phyloP scores from a whole-genome alignment of 1,284 basidiomycete genomes.

The Stereum hirsutum region DNA sequence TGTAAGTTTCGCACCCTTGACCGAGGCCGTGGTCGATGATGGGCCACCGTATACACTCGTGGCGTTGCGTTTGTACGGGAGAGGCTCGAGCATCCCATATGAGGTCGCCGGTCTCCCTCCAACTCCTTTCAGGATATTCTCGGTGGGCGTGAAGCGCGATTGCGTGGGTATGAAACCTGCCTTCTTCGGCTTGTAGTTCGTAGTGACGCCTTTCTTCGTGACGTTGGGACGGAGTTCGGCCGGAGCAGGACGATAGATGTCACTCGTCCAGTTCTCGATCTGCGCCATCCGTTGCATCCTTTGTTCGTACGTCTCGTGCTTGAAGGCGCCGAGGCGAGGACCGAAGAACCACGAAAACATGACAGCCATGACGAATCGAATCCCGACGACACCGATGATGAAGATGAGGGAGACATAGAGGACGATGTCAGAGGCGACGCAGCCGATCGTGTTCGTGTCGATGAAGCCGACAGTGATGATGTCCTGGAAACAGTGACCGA shows the following conservation, averaged over 20 bases:
- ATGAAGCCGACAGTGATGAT: constrained; percentile 86
- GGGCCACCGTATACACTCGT: constrained; percentile 42
- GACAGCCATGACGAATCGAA: constrained; percentile 96
- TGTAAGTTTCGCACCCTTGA: constrained; percentile 40
- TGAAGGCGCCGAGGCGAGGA: constrained; percentile 90
- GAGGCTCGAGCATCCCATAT: constrained; percentile 65
- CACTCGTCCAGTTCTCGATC: constrained; percentile 95
- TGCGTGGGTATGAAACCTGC: constrained; percentile 71
- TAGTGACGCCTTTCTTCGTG: constrained; percentile 47
- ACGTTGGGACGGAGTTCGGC: constrained; percentile 89
- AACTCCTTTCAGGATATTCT: constrained; percentile 54
- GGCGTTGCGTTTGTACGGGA: constrained; percentile 45
- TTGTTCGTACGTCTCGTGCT: constrained; percentile 88
- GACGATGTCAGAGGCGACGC: constrained; percentile 91
- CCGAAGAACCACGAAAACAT: constrained; percentile 97
- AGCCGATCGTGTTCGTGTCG: constrained; percentile 91
- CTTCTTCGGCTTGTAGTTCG: constrained; percentile 46
- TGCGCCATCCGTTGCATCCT: constrained; percentile 87
- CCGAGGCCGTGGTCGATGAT: constrained; percentile 19
- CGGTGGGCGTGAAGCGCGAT: constrained; percentile 82
- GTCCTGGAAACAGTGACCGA: constrained; percentile 84
- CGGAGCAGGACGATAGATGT: constrained; percentile 94
- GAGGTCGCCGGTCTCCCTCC: constrained; percentile 63
- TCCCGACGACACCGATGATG: constrained; percentile 94
- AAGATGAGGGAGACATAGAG: constrained; percentile 94